phyloP scores from a whole-genome alignment of 1,139 yeast genomes.

The Pneumocystis murina region DNA sequence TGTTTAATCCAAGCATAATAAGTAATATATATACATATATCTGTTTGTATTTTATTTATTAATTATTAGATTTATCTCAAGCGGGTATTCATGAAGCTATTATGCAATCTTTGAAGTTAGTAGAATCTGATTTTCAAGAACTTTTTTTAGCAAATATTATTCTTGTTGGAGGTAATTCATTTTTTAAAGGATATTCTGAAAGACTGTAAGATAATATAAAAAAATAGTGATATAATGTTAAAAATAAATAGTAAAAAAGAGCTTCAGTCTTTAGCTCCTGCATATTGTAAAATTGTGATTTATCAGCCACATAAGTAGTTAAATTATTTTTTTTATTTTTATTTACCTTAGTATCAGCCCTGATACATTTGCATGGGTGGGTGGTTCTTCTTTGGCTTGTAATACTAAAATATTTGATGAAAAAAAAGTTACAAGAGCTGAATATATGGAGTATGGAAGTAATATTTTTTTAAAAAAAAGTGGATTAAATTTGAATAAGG shows the following conservation, averaged over 20 bases:
- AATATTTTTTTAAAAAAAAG: neutral
- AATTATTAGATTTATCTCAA: constrained; percentile 40
- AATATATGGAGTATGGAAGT: constrained; percentile 68
- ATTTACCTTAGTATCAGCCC: constrained; percentile 17
- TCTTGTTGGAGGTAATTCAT: constrained; percentile 70
- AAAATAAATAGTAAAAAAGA: constrained; percentile 17
- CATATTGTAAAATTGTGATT: constrained; percentile 32
- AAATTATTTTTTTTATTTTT: neutral
- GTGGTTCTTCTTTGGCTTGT: constrained; percentile 37
- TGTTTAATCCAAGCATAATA: constrained; percentile 75
- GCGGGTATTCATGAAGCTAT: constrained; percentile 62
- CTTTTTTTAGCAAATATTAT: constrained; percentile 65
- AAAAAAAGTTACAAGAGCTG: constrained; percentile 54
- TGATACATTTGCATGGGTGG: constrained; percentile 38
- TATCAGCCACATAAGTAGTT: constrained; percentile 28
- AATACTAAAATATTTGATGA: constrained; percentile 36
- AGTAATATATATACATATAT: neutral
- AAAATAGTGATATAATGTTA: constrained; percentile 9
- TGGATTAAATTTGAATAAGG: neutral
- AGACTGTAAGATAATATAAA: constrained; percentile 31
- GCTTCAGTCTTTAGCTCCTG: constrained; percentile 24
- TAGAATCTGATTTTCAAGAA: constrained; percentile 66
- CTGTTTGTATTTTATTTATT: neutral
- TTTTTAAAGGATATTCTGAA: constrained; percentile 49
- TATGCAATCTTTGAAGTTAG: constrained; percentile 49